Evolutionary conservation across 1,284 basidiomycete genomes (phyloP), one percentile per base, ranked within the genome.

Genomic region (Ustilago shanxiensis): DNA sequence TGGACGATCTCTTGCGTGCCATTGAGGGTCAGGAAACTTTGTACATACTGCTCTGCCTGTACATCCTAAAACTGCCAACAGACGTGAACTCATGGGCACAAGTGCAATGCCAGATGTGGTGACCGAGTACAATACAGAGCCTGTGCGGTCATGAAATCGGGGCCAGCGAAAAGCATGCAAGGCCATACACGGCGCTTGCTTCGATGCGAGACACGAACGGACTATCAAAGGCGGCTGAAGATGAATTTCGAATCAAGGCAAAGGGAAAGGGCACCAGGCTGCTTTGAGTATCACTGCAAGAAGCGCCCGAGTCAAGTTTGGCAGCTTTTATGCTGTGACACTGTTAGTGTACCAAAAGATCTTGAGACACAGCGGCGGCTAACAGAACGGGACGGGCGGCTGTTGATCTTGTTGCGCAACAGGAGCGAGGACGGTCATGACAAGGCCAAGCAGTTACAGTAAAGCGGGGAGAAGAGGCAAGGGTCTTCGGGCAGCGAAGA

Each of bases 101-200:
- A 33, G 31, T 33, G 31, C 31, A 18, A 14, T 5, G 18, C 10
- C 4, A 39, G 5, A 5, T 13, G 37, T 13, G 18, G 6, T 29
- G 18, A 39, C 37, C 37, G 37, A 39, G 10, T 16, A 39, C n/a
- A n/a, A n/a, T n/a, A 33, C 31, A 11, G 6, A 33, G 37, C 16
- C 16, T 39, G 37, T 39, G 37, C 37, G 37, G 37, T 13, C 37
- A 1, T 39, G 8, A 5, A 47, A 47, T 18, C 6, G n/a, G 9
- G 22, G 44, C n/a, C 44, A 47, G 44, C 44, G 20, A 47, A 20
- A 4, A 47, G 44, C 8, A n/a, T 31, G n/a, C 37, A 60, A 24
- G 37, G 50, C 59, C 28, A 28, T 26, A 60, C 16, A 35, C 39
- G 50, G 24, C 29, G 47, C 37, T 41, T 33, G 53, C 53, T 55